Base-by-base conservation (phyloP, 306 rosid species). In the Echinosophora koreensis region DNA sequence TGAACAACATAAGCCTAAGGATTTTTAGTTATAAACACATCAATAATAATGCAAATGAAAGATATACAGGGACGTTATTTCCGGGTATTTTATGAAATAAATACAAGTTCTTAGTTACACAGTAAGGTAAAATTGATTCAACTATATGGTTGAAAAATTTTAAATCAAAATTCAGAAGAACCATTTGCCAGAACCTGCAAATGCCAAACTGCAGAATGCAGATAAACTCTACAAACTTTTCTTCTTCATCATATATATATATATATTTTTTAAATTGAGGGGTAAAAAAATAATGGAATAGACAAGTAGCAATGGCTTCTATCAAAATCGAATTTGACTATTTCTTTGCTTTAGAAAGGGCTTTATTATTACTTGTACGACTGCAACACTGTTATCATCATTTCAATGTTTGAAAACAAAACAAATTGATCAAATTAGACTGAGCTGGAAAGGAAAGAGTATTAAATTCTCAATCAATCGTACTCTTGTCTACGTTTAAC, bases 391-490 rank as follows among this genome's bases (percentile, higher is more conserved):
- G n/a, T 62, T 65, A 63, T 73, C 50, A 74, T 37, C 28, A 16
- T 66, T 69, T 81, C 76, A 73, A 70, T 65, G 69, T 64, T 64
- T 47, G 68, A 71, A 76, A 80, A 51, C 13, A 51, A 66, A 80
- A 15, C 22, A 13, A 57, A 84, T 47, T 49, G 41, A 77, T 71
- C 32, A n/a, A 15, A 16, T 55, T 32, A 5, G 34, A 69, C 27
- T 14, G 59, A 68, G 42, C n/a, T 22, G 58, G 49, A 49, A 66
- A 22, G 47, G 41, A 16, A 57, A 59, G 18, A 22, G 18, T n/a
- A 71, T 42, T 9, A 10, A 42, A 42, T 42, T 42, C 0, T 15
- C 58, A 59, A 32, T 32, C 52, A 27, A 35, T 49, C 50, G 16
- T 42, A 17, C 12, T 37, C 70, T 14, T 44, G 57, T 41, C 54